Percentiles rank a stretch among this genome's conserved stretches.
Evolutionary conservation across 2,329 filamentous ascomycete species (phyloP).

Genomic region (Calonectria crousiana): DNA sequence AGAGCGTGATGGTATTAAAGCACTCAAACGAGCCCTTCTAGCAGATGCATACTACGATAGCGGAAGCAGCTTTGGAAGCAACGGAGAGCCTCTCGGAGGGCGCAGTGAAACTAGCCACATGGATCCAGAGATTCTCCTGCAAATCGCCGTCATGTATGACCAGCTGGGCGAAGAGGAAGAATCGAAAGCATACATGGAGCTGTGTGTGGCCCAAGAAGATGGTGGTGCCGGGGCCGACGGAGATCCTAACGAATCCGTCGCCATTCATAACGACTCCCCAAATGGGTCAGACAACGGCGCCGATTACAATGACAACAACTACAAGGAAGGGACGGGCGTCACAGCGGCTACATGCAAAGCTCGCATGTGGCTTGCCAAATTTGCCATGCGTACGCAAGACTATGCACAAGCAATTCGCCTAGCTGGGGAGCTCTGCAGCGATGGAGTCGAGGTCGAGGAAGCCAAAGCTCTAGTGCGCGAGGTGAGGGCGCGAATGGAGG

Average conservation of each 20-base stretch:
- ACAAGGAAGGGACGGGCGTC: conserved; percentile 78
- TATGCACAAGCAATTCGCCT: conserved; percentile 82
- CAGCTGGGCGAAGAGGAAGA: conserved; percentile 81
- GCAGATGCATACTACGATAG: conserved; percentile 88
- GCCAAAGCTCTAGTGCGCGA: conserved; percentile 93
- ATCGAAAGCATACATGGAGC: conserved; percentile 93
- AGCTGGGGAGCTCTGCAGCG: conserved; percentile 92
- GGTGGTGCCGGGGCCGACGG: conserved; percentile 65
- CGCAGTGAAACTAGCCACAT: conserved; percentile 70
- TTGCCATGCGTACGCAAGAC: conserved; percentile 81
- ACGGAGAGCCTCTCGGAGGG: conserved; percentile 59
- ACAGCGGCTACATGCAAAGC: conserved; percentile 93
- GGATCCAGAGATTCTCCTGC: conserved; percentile 90
- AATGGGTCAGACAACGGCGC: conserved; percentile 52
- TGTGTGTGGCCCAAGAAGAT: conserved; percentile 92
- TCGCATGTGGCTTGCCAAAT: conserved; percentile 90
- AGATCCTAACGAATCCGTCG: conserved; percentile 62
- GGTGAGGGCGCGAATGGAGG: conserved; percentile 80
- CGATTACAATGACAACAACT: conserved; percentile 49
- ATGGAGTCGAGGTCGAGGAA: conserved; percentile 96
- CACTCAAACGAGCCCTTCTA: conserved; percentile 90
- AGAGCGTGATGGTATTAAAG: conserved; percentile 91
- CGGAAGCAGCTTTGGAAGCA: conserved; percentile 66
- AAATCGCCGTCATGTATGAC: conserved; percentile 93
- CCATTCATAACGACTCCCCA: conserved; percentile 68